Conservation (phyloP, 345 rosid species). For the Chamaenerion angustifolium region DNA sequence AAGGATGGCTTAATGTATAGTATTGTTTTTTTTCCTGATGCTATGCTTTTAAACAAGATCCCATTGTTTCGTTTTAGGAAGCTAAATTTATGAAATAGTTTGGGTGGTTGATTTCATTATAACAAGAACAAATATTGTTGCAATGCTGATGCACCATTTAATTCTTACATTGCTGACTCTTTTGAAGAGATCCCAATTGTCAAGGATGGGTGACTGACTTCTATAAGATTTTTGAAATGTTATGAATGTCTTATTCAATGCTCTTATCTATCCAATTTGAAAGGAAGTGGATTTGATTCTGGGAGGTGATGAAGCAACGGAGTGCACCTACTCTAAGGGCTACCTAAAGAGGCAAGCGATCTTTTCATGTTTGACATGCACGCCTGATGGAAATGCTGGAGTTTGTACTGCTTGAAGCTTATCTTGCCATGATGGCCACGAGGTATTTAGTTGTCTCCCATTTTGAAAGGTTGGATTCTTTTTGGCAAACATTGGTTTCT, state of each 20-base stretch:
- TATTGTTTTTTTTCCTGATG: no score
- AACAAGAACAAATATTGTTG: no score
- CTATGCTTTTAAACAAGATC: no score
- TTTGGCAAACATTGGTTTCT: neutral
- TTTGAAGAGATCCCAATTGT: no score
- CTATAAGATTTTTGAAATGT: neutral
- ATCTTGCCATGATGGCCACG: slow-evolving; percentile 93
- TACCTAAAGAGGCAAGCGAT: slow-evolving; percentile 90
- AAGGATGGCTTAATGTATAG: no score
- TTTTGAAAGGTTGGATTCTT: neutral
- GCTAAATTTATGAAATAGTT: no score
- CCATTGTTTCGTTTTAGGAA: no score
- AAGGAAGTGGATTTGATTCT: slow-evolving; percentile 91
- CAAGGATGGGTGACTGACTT: no score
- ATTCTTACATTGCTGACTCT: no score
- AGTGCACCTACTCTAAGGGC: slow-evolving; percentile 75
- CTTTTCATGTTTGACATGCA: slow-evolving; percentile 89
- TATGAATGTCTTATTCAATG: neutral
- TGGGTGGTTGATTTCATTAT: no score
- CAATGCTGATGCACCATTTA: no score
- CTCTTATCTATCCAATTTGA: neutral
- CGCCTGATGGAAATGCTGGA: slow-evolving; percentile 87
- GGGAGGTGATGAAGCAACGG: slow-evolving; percentile 97
- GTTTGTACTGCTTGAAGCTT: slow-evolving; percentile 92
- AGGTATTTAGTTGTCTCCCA: slow-evolving; percentile 31